Conservation (phyloP, 2,329 filamentous ascomycete genomes). For the Colletotrichum graminicola region DNA sequence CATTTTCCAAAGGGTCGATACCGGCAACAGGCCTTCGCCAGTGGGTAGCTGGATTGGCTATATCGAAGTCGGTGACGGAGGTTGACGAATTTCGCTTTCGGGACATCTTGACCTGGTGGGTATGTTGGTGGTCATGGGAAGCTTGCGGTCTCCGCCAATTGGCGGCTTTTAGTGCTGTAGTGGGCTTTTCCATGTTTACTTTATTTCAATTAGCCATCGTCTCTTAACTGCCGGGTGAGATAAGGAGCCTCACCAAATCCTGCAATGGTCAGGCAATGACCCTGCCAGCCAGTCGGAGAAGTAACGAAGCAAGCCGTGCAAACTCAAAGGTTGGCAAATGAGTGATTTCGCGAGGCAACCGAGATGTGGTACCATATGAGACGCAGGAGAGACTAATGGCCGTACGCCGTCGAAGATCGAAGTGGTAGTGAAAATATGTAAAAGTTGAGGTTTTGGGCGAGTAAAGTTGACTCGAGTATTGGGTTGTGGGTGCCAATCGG, state of each 20-base stretch:
- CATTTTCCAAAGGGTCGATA: conserved; percentile 8
- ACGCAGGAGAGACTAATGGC: background rate
- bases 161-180: background rate
- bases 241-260: background rate
- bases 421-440: background rate
- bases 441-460: background rate
- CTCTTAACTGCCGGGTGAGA: background rate
- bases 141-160: conserved; percentile 34
- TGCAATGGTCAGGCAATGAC: background rate
- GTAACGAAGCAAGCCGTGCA: background rate
- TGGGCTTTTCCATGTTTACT: conserved; percentile 18
- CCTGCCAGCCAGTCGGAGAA: background rate
- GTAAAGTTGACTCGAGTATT: background rate
- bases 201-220: background rate
- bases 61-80: conserved; percentile 12
- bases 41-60: conserved; percentile 25
- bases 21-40: conserved; percentile 21
- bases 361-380: no score
- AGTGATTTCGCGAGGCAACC: background rate
- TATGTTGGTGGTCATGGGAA: conserved; percentile 1
- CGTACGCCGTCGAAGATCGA: background rate
- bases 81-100: conserved; percentile 16
- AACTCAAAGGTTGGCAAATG: background rate
- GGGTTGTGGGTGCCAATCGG: background rate
- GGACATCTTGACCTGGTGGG: background rate